Base-by-base conservation (phyloP, 75 land plant genomes). In the Picea glauca region DNA sequence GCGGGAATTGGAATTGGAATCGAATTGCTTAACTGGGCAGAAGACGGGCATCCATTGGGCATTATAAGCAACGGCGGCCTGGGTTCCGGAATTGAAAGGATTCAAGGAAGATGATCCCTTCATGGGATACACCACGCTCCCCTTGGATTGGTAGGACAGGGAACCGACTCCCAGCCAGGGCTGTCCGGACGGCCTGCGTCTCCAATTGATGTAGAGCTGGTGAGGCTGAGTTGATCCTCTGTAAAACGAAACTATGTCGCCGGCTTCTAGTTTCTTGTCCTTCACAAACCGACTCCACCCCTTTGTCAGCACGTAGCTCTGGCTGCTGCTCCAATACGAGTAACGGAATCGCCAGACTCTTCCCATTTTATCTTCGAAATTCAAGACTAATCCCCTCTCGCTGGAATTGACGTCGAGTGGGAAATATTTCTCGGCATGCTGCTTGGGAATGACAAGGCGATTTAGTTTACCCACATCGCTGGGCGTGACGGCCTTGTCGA, bases 311-410 rank as follows among this genome's bases (percentile, higher is more conserved):
- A 91, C 94, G 77, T 78, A 92, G 78, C 94, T 92, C 68, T 91
- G 94, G 87, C 93, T 88, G 66, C 95, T 93, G 54, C 80, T 91
- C 95, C 95, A 93, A 72, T 93, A 93, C 12, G 91, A 93, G 80
- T 93, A 93, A 8, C 95, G 74, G 59, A 93, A 93, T 60, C 85
- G 73, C 95, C 95, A 93, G 3, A 57, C 35, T 74, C 65, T 83
- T 58, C 87, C 86, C 5, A 60, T 20, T 65, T 50, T 76, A 46
- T 91, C 95, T 33, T 85, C 84, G 58, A 90, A 89, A n/a, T 66
- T 80, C 11, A 90, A 70, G 56, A 85, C 67, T 12, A 81, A 40
- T 0, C 90, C 89, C 11, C 81, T 84, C 1, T 50, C 60, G 1
- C 43, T 50, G 32, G 62, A 18, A 32, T 23, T 62, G 33, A 74